Evolutionary conservation across 768 basidiomycete species (phyloP).

Genomic region (Amanita fuliginea): DNA sequence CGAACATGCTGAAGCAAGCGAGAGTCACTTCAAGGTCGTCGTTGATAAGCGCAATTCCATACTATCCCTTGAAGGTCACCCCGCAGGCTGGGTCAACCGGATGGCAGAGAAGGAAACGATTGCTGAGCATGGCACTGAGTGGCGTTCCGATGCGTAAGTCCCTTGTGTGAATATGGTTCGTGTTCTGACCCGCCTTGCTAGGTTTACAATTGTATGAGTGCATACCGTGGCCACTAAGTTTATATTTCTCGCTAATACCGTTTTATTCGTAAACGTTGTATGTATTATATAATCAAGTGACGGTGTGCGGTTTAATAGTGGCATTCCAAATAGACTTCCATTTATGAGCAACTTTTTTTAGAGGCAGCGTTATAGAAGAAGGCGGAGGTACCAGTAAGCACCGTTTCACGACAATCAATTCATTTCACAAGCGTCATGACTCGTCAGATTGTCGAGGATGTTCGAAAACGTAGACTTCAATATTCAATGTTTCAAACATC

Average conservation of each 20-base stretch:
- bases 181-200: background rate
- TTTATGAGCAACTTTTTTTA: too few species aligned
- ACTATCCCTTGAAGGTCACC: slow-evolving; percentile 50
- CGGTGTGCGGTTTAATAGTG: background rate
- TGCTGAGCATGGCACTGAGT: slow-evolving; percentile 21
- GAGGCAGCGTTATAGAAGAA: too few species aligned
- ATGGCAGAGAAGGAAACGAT: slow-evolving; percentile 28
- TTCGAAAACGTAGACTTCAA: too few species aligned
- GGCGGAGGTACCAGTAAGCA: too few species aligned
- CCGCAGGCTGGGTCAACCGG: slow-evolving; percentile 64
- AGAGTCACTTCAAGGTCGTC: slow-evolving; percentile 62
- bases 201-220: slow-evolving; percentile 1
- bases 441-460: too few species aligned
- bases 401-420: too few species aligned
- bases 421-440: too few species aligned
- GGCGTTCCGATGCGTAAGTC: slow-evolving; percentile 33
- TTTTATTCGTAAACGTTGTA: background rate
- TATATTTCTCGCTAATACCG: background rate
- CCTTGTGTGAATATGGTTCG: background rate
- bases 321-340: too few species aligned
- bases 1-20: slow-evolving; percentile 13
- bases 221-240: background rate
- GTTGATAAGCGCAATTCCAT: slow-evolving; percentile 60
- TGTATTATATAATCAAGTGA: background rate
- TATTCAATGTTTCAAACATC: too few species aligned